Conservation (phyloP, 805 yeast genomes). For the Myxozyma melibiosi region DNA sequence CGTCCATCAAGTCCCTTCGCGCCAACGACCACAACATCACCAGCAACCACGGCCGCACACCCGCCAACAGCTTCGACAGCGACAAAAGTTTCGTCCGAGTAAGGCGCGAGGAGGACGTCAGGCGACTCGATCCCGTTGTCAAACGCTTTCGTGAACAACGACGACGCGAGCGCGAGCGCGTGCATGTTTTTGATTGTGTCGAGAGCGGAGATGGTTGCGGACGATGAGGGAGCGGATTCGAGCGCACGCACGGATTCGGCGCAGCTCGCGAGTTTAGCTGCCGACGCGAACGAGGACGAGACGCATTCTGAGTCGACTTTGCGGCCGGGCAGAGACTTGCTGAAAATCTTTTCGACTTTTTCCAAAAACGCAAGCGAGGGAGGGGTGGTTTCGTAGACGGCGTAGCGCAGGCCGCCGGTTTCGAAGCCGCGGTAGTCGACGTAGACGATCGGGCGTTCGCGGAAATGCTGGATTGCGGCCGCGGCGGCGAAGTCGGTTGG, state of each 20-base stretch:
- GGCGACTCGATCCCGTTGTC: conserved; percentile 29
- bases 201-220: conserved; percentile 8
- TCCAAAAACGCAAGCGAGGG: conserved; percentile 1
- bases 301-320: conserved; percentile 10
- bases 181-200: conserved; percentile 20
- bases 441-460: conserved; percentile 28
- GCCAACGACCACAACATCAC: conserved; percentile 15
- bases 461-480: conserved; percentile 17
- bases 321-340: conserved; percentile 2
- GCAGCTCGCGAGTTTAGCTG: conserved; percentile 8
- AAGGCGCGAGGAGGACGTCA: conserved; percentile 23
- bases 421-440: conserved; percentile 33
- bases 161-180: conserved; percentile 12
- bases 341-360: conserved; percentile 5
- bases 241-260: conserved; percentile 17
- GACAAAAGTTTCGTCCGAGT: not conserved
- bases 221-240: conserved; percentile 8
- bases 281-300: conserved; percentile 10
- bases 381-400: conserved; percentile 10
- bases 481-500: conserved; percentile 2
- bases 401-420: conserved; percentile 24
- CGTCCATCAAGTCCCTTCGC: conserved; percentile 26
- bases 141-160: conserved; percentile 13
- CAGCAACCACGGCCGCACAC: conserved; percentile 8
- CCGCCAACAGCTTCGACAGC: conserved; percentile 25